Evolutionary conservation across 306 rosid genomes (phyloP).

Genomic region (Cicer cuneatum): DNA sequence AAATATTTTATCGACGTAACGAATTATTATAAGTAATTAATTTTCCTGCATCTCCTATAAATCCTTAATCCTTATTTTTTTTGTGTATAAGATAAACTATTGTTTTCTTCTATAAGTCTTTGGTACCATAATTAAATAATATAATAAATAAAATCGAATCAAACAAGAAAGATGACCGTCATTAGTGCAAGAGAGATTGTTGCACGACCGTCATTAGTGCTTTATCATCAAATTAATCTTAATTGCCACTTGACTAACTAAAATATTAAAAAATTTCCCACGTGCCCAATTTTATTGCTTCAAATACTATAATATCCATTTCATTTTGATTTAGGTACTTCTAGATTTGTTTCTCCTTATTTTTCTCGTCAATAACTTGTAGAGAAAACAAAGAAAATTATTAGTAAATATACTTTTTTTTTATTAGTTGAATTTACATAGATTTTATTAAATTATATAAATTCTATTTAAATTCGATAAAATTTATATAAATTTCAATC

Average conservation of each 20-base stretch:
- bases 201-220: too few species aligned
- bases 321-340: constrained; percentile 23
- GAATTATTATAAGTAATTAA: too few species aligned
- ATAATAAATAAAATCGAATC: not conserved
- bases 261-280: not conserved
- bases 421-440: too few species aligned
- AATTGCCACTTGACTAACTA: constrained; percentile 23
- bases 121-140: not conserved
- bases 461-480: too few species aligned
- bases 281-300: not conserved
- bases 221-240: too few species aligned
- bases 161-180: not conserved
- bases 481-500: too few species aligned
- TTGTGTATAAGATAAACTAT: too few species aligned
- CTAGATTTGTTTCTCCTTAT: not conserved
- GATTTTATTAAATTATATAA: too few species aligned
- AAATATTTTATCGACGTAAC: too few species aligned
- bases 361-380: constrained; percentile 13
- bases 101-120: not conserved
- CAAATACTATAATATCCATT: not conserved
- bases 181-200: too few species aligned
- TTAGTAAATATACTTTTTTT: too few species aligned
- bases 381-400: too few species aligned
- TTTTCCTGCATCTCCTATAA: not conserved
- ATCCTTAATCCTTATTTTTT: constrained; percentile 7